A percentile compares a stretch with the other conserved stretches of the same genome.
Evolutionary conservation across 371 early-diverging fungal species (phyloP).

Genomic region (Mortierella sp.): DNA sequence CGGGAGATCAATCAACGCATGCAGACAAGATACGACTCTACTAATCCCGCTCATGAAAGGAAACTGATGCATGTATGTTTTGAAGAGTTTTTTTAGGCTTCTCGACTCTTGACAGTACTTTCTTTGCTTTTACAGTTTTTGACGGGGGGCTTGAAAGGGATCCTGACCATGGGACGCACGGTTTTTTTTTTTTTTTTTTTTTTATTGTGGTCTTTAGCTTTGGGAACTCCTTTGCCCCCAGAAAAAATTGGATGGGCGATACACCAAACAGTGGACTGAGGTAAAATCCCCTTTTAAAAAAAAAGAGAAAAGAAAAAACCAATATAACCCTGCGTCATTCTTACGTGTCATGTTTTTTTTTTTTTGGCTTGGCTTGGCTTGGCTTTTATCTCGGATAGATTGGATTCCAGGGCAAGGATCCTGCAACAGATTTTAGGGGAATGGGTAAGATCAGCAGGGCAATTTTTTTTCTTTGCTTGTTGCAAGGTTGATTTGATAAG

Average conservation of each 20-base stretch:
- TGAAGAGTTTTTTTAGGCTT: background rate
- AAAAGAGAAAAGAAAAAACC: too few relatives aligned
- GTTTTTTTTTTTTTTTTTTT: background rate
- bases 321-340: background rate
- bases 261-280: slow-evolving; percentile 77
- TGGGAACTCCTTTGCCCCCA: slow-evolving; percentile 79
- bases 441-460: slow-evolving; percentile 68
- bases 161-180: background rate
- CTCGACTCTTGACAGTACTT: too few relatives aligned
- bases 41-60: slow-evolving; percentile 73
- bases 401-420: slow-evolving; percentile 88
- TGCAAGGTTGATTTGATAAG: too few relatives aligned
- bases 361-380: too few relatives aligned
- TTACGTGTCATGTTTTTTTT: background rate
- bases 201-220: slow-evolving; percentile 57
- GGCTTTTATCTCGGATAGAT: too few relatives aligned
- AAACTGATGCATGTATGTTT: slow-evolving; percentile 71
- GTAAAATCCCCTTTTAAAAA: slow-evolving; percentile 19
- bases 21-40: slow-evolving; percentile 76
- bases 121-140: too few relatives aligned
- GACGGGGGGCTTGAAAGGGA: background rate
- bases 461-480: background rate
- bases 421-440: slow-evolving; percentile 90
- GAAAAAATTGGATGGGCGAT: slow-evolving; percentile 62
- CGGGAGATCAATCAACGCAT: slow-evolving; percentile 72